phyloP scores from a whole-genome alignment of 2,329 filamentous ascomycete species.

The Aquanectria penicillioides region DNA sequence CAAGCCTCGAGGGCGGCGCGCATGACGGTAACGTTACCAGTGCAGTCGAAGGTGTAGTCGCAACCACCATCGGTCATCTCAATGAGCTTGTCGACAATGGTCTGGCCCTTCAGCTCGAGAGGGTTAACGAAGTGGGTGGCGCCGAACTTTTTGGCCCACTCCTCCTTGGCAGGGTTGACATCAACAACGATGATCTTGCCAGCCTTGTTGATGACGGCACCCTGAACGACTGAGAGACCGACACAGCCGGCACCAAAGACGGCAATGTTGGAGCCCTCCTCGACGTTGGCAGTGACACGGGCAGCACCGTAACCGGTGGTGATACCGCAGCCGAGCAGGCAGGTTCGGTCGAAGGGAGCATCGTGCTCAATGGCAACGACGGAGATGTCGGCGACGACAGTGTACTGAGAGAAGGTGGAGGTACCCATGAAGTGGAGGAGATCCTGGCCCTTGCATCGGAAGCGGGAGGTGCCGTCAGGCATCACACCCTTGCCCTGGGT shows the following conservation, averaged over 20 bases:
- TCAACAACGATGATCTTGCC: constrained; percentile 78
- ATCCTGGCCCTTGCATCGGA: constrained; percentile 94
- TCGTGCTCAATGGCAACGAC: constrained; percentile 92
- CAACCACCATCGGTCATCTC: constrained; percentile 98
- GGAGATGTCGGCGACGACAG: constrained; percentile 97
- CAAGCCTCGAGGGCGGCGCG: constrained; percentile 94
- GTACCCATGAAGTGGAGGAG: constrained; percentile 99
- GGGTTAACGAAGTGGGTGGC: constrained; percentile 98
- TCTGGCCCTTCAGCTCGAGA: constrained; percentile 78
- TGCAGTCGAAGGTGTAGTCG: constrained; percentile 99
- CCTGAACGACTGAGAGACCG: constrained; percentile 93
- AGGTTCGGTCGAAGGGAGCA: constrained; percentile 95
- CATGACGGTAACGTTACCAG: constrained; percentile 96
- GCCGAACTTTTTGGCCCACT: constrained; percentile 93
- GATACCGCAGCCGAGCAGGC: constrained; percentile 96
- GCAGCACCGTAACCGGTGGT: constrained; percentile 98
- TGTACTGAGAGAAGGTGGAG: constrained; percentile 98
- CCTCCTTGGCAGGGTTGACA: constrained; percentile 90
- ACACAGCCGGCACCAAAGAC: constrained; percentile 97
- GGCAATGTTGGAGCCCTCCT: constrained; percentile 88
- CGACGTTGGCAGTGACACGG: constrained; percentile 89
- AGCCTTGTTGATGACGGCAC: constrained; percentile 85
- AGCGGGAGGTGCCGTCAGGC: constrained; percentile 95
- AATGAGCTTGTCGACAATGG: constrained; percentile 89
- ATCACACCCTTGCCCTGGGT: constrained; percentile 97